Base-by-base conservation (phyloP, 2,329 filamentous ascomycete species). In the Ophiostoma ulmi region DNA sequence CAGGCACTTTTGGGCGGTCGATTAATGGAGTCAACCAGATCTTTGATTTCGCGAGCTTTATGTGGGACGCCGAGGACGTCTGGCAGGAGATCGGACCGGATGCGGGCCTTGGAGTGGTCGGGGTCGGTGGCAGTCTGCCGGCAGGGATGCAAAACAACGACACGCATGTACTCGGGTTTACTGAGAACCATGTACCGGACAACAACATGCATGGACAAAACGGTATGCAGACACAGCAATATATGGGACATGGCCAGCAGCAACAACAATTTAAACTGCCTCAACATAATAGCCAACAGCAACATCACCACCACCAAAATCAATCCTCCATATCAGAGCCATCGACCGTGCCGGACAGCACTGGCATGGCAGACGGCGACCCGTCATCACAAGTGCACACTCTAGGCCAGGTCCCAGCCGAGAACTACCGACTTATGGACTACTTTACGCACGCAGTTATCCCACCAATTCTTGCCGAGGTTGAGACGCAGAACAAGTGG, bases 401-500 rank as follows among this genome's bases (percentile, higher is more conserved):
- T n/a, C 52, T 64, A 6, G 69, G 44, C 73, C 55, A 69, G 14
- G 69, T 44, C 4, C 48, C 69, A 3, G 22, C 79, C 0, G 79
- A 80, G 58, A 78, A 80, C 66, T 77, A 78, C 55, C 75, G 78
- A 14, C 75, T 85, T 1, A 78, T 85, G 72, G 81, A 84, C 63
- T 84, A 83, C 70, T 86, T 86, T 71, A 76, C 81, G 22, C 80
- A 79, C 58, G 81, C 83, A 2, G 80, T 83, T 20, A 82, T 82
- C n/a, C 83, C 84, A 6, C 84, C 83, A 0, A 85, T 86, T 38
- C 79, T 86, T 4, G 81, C 82, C 22, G 82, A 85, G 67, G 82
- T 86, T 0, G 85, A 86, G 73, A 83, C 83, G 7, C 81, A 83
- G 70, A 83, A 82, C 73, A 83, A 82, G 69, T 86, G 84, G 84